Evolutionary conservation across 164 flowering plant species (phyloP).

Genomic region (Kalanchoe fedtschenkoi): DNA sequence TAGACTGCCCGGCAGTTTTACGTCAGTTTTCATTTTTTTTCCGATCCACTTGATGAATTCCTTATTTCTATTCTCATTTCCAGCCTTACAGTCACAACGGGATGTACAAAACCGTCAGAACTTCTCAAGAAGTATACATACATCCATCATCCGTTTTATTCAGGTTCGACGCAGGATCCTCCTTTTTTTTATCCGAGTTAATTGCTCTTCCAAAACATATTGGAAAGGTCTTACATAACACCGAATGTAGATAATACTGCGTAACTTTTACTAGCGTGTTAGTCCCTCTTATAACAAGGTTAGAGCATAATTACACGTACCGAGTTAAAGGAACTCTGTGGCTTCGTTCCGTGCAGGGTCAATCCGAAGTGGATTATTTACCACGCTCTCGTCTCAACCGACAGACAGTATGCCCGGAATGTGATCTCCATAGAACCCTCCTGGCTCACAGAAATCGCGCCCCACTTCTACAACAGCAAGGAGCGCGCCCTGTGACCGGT

Average conservation of each 20-base stretch:
- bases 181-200: neutral
- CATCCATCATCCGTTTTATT: slow-evolving; percentile 96
- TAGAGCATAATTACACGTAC: neutral
- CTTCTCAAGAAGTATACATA: slow-evolving; percentile 84
- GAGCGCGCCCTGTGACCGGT: neutral
- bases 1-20: neutral
- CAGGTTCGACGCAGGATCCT: slow-evolving; percentile 40
- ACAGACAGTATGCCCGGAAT: slow-evolving; percentile 87
- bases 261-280: neutral
- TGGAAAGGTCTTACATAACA: neutral
- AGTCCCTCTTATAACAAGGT: no score
- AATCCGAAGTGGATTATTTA: slow-evolving; percentile 93
- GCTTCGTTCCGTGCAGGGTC: slow-evolving; percentile 46
- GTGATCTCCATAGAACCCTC: slow-evolving; percentile 86
- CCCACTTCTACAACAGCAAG: slow-evolving; percentile 54
- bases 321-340: neutral
- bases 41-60: slow-evolving; percentile 2
- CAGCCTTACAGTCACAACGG: slow-evolving; percentile 73
- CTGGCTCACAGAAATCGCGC: slow-evolving; percentile 79
- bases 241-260: neutral
- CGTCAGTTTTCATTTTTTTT: neutral
- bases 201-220: neutral
- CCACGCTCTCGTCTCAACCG: slow-evolving; percentile 82
- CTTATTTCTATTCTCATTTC: slow-evolving; percentile 1
- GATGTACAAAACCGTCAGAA: slow-evolving; percentile 76